phyloP scores from a whole-genome alignment of 495 filamentous ascomycete genomes.

The Aspergillus mulundensis region DNA sequence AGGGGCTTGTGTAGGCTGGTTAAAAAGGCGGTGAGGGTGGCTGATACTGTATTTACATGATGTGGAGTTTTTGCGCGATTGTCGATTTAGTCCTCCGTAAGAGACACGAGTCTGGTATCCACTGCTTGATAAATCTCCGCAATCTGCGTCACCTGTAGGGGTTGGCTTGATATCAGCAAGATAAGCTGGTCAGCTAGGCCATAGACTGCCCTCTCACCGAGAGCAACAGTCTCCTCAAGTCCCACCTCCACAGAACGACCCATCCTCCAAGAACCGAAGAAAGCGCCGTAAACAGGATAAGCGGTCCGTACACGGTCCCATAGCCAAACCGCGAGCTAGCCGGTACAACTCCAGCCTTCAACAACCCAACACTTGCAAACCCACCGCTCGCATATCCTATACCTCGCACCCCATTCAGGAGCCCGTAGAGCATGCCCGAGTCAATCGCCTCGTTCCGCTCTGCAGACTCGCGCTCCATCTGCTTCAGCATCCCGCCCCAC shows the following conservation, averaged over 20 bases:
- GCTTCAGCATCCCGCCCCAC: slow-evolving; percentile 59
- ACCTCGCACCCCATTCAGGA: slow-evolving; percentile 59
- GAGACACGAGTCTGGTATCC: too few relatives aligned
- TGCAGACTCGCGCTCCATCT: slow-evolving; percentile 44
- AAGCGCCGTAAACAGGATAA: slow-evolving; percentile 47
- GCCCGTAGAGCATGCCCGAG: slow-evolving; percentile 58
- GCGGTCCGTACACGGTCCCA: slow-evolving; percentile 35
- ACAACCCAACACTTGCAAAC: slow-evolving; percentile 54
- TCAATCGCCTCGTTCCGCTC: slow-evolving; percentile 36
- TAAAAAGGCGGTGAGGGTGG: too few relatives aligned
- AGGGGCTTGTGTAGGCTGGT: too few relatives aligned
- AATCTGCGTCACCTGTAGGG: too few relatives aligned
- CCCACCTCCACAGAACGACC: slow-evolving; percentile 34
- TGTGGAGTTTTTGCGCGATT: too few relatives aligned
- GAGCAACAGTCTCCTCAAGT: not conserved
- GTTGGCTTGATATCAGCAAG: too few relatives aligned
- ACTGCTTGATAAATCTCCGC: too few relatives aligned
- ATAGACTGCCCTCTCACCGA: not conserved
- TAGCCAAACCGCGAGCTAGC: slow-evolving; percentile 28
- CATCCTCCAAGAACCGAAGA: slow-evolving; percentile 35
- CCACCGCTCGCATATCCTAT: slow-evolving; percentile 62
- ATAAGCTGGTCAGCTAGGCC: too few relatives aligned
- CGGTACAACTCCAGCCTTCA: slow-evolving; percentile 24
- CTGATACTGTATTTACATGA: too few relatives aligned
- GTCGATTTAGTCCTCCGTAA: too few relatives aligned